These are phyloP conservation scores for Mucor saturninus DNA, from an alignment of 371 early-diverging fungal species.

Conservation along the genomic window DNA sequence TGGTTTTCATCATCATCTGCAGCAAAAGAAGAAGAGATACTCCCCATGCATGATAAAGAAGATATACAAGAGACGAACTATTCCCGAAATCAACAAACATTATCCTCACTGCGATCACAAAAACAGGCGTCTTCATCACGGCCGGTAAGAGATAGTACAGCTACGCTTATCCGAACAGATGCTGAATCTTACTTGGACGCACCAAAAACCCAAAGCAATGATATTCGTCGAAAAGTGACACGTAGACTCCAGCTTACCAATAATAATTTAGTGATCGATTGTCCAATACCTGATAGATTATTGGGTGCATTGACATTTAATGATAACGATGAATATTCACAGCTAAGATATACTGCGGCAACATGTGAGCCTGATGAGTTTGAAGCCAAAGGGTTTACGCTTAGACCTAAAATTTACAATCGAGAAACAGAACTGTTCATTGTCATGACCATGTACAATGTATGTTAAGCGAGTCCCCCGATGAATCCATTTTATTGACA, in stretches of 20 bases:
- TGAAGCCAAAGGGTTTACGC: slow-evolving; percentile 65
- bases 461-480: not conserved
- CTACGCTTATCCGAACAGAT: slow-evolving; percentile 18
- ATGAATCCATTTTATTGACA: not conserved
- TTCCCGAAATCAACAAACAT: slow-evolving; percentile 23
- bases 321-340: slow-evolving; percentile 67
- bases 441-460: slow-evolving; percentile 73
- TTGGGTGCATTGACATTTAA: slow-evolving; percentile 29
- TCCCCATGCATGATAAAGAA: not conserved
- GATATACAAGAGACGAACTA: slow-evolving; percentile 14
- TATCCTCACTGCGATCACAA: slow-evolving; percentile 23
- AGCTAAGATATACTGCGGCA: slow-evolving; percentile 79
- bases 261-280: slow-evolving; percentile 74
- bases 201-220: slow-evolving; percentile 7
- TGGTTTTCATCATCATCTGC: slow-evolving; percentile 17
- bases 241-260: slow-evolving; percentile 62
- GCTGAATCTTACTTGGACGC: slow-evolving; percentile 28
- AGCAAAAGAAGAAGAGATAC: slow-evolving; percentile 8
- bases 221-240: slow-evolving; percentile 19
- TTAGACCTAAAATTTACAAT: slow-evolving; percentile 76
- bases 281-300: slow-evolving; percentile 67
- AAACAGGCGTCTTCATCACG: slow-evolving; percentile 7
- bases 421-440: slow-evolving; percentile 85
- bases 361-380: slow-evolving; percentile 86
- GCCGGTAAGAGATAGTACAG: slow-evolving; percentile 16